These are phyloP conservation scores for Rosa multiflora DNA, from an alignment of 306 rosid species.

Conservation along the genomic window DNA sequence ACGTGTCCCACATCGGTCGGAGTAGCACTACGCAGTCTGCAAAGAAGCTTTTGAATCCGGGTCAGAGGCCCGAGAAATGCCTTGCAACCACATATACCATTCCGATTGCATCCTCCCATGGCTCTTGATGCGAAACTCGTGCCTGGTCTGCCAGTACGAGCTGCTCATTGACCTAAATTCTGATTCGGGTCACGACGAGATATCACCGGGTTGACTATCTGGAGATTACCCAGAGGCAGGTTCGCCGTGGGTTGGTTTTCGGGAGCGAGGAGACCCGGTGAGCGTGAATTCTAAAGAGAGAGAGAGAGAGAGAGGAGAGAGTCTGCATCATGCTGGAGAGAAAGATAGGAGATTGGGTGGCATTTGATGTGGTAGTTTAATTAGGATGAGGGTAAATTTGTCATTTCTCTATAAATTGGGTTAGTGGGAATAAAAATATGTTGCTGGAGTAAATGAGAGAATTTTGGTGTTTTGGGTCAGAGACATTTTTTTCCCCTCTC, in stretches of 20 bases:
- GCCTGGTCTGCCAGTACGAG: conserved; percentile 93
- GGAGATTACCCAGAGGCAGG: conserved; percentile 92
- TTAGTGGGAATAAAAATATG: no score
- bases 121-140: conserved; percentile 80
- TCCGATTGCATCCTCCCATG: conserved; percentile 89
- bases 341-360: no score
- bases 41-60: conserved; percentile 76
- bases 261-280: conserved; percentile 57
- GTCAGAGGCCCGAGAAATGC: conserved; percentile 85
- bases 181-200: conserved; percentile 58
- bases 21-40: conserved; percentile 89
- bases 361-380: no score
- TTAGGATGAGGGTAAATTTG: no score
- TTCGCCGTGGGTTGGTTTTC: conserved; percentile 86
- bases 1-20: conserved; percentile 47
- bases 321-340: no score
- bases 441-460: no score
- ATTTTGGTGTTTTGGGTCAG: no score
- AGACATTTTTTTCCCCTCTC: no score
- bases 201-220: conserved; percentile 73
- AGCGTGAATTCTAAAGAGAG: conserved; percentile 38
- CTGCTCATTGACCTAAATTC: conserved; percentile 61
- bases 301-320: no score
- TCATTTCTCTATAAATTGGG: no score
- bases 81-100: conserved; percentile 89